Percentiles rank a stretch among this genome's conserved stretches.
Conservation (phyloP, 768 basidiomycete genomes). For the Macrocybe gigantea region DNA sequence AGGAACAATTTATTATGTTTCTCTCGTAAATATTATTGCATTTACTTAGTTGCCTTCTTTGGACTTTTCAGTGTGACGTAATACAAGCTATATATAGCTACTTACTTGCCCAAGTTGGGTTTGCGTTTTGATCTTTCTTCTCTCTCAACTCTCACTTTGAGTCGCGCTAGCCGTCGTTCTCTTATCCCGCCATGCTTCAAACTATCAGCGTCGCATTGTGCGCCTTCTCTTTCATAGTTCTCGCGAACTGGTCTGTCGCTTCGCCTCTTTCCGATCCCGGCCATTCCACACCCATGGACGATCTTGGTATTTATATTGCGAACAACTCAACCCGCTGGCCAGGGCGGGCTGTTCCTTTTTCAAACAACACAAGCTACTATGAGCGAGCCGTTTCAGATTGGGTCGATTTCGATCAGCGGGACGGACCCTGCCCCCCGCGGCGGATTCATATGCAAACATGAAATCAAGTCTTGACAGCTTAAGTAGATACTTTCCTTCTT, state of each 20-base stretch:
- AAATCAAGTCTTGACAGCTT: not conserved
- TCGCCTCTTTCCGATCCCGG: not conserved
- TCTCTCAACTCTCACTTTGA: too few relatives aligned
- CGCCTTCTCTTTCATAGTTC: not conserved
- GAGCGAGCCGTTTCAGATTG: not conserved
- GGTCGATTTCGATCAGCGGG: not conserved
- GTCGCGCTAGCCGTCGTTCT: too few relatives aligned
- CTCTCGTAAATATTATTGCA: not conserved
- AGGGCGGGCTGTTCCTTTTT: not conserved
- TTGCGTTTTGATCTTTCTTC: too few relatives aligned
- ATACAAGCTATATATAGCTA: too few relatives aligned
- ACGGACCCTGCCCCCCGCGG: not conserved
- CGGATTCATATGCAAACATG: not conserved
- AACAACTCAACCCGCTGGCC: not conserved
- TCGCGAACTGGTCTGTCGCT: too few relatives aligned
- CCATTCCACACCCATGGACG: not conserved
- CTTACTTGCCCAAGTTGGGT: too few relatives aligned
- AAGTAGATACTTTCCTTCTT: not conserved
- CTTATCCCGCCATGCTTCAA: not conserved
- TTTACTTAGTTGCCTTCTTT: too few relatives aligned
- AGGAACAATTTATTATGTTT: constrained; percentile 7
- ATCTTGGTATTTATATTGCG: not conserved
- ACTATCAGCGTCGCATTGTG: not conserved
- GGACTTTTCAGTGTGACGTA: too few relatives aligned
- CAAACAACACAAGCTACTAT: not conserved